A percentile compares a stretch with the other conserved stretches of the same genome.
phyloP scores from a whole-genome alignment of 345 rosid genomes.

The Corchorus capsularis region DNA sequence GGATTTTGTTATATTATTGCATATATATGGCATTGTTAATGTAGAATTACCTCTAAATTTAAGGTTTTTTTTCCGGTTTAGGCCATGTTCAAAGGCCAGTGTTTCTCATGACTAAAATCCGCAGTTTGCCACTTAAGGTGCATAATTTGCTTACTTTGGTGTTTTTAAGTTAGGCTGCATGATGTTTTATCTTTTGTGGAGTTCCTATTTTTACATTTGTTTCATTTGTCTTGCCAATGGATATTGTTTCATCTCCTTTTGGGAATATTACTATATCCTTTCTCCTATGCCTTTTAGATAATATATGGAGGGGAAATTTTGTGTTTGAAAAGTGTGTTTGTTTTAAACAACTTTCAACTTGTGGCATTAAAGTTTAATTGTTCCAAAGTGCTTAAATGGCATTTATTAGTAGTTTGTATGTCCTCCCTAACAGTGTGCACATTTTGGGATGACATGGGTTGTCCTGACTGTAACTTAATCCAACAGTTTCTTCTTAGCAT shows the following conservation, averaged over 20 bases:
- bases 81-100: not conserved
- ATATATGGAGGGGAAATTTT: not conserved
- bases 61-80: not conserved
- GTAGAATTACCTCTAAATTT: not conserved
- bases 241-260: not conserved
- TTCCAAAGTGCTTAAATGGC: not conserved
- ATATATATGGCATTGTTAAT: not conserved
- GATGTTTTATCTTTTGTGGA: not conserved
- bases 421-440: not conserved
- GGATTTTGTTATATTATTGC: not conserved
- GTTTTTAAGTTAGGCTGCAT: conserved; percentile 11
- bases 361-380: conserved; percentile 11
- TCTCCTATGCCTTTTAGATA: not conserved
- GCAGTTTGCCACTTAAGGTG: not conserved
- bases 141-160: conserved; percentile 2
- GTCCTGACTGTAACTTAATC: not conserved
- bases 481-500: not conserved
- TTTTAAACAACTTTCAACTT: not conserved
- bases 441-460: not conserved
- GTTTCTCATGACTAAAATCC: not conserved
- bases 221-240: not conserved
- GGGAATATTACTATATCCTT: not conserved
- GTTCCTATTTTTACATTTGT: not conserved
- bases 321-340: not conserved
- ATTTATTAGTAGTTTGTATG: not conserved